phyloP scores from a whole-genome alignment of 73 alveolate species.

The Tetrahymena elliotti region DNA sequence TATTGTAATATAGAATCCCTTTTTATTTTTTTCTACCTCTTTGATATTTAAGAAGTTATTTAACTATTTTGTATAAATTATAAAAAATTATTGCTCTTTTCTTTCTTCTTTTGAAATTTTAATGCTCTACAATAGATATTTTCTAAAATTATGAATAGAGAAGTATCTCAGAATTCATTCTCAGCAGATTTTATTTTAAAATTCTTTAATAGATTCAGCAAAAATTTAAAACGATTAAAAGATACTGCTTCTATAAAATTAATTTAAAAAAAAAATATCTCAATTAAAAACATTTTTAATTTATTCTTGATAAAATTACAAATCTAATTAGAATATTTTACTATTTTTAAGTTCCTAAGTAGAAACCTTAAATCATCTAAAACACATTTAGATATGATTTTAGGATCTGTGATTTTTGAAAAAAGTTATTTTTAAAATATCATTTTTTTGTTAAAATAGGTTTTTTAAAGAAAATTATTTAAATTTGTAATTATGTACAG shows the following conservation, averaged over 20 bases:
- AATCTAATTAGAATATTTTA: no score
- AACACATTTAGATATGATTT: no score
- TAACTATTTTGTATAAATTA: neutral
- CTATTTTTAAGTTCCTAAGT: no score
- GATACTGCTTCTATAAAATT: neutral
- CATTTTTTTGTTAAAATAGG: no score
- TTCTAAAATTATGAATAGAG: neutral
- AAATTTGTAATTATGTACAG: no score
- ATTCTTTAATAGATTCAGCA: neutral
- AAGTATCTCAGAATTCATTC: neutral
- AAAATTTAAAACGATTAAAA: neutral
- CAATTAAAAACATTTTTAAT: no score
- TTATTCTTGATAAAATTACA: no score
- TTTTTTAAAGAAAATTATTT: no score
- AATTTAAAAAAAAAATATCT: neutral
- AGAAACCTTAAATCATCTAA: no score
- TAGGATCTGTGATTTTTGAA: no score
- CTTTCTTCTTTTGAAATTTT: neutral
- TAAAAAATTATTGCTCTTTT: neutral
- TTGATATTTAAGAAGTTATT: neutral
- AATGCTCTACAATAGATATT: neutral
- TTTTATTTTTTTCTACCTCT: neutral
- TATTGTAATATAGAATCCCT: neutral
- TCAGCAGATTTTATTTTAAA: neutral
- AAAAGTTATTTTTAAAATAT: no score